These are phyloP conservation scores for Phaeosphaeria sp. DNA, from an alignment of 2,329 filamentous ascomycete genomes.

Conservation along the genomic window DNA sequence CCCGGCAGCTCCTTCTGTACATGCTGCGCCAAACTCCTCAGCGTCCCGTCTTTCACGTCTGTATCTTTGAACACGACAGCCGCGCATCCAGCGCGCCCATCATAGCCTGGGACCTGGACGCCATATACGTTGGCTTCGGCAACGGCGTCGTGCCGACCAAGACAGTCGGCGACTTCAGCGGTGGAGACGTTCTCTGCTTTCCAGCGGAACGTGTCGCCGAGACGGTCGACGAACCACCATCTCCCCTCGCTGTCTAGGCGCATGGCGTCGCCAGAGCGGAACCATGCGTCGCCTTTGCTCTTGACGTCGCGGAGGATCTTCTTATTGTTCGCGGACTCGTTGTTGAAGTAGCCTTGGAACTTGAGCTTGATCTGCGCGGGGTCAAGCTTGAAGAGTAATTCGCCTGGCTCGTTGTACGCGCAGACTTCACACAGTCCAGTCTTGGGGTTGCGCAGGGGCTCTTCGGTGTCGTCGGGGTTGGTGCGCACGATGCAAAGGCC, in stretches of 20 bases:
- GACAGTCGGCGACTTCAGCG: conserved; percentile 51
- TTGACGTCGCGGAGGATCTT: conserved; percentile 46
- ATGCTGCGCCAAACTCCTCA: conserved; percentile 43
- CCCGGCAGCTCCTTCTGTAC: conserved; percentile 46
- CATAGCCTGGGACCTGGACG: conserved; percentile 51
- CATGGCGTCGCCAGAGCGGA: conserved; percentile 46
- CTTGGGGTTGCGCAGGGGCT: conserved; percentile 65
- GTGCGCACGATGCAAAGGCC: conserved; percentile 68
- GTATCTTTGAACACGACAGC: conserved; percentile 42
- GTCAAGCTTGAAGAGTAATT: conserved; percentile 63
- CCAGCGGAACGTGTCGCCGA: conserved; percentile 51
- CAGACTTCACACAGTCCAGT: conserved; percentile 71
- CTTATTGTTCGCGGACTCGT: conserved; percentile 38
- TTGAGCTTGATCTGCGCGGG: conserved; percentile 52
- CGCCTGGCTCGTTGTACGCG: conserved; percentile 70
- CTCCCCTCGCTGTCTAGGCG: conserved; percentile 39
- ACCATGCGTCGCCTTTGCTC: conserved; percentile 46
- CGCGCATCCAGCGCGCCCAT: conserved; percentile 55
- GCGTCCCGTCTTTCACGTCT: not conserved
- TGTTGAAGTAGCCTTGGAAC: conserved; percentile 70
- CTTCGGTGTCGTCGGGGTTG: conserved; percentile 66
- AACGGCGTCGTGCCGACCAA: conserved; percentile 48
- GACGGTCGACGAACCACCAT: conserved; percentile 48
- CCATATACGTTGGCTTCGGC: conserved; percentile 55
- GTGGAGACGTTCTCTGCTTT: conserved; percentile 56